Evolutionary conservation across 768 basidiomycete genomes (phyloP), one percentile per base, ranked within the genome.

Genomic region (Rhodotorula toruloides): DNA sequence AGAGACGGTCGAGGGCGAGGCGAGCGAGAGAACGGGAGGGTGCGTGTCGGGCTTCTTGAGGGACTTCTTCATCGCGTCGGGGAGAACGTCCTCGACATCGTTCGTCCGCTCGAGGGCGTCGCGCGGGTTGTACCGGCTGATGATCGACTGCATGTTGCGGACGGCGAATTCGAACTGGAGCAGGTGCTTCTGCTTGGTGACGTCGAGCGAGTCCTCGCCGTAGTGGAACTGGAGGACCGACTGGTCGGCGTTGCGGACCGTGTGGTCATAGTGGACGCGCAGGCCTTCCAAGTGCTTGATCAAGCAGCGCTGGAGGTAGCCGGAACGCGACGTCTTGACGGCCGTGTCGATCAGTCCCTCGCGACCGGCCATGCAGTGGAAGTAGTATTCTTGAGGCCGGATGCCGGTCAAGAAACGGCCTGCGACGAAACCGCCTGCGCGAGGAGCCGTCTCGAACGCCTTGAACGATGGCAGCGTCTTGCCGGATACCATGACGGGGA

Each of bases 311-410:
- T 99, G 96, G 27, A 99, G 84, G 78, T 99, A 99, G 27, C 96
- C 96, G 8, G 96, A 98, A 60, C 96, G 91, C 68, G 89, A 90
- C 8, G 96, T 99, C 81, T 99, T 99, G 77, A 99, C 94, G 43
- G 96, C 96, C 10, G 96, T 99, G 76, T 99, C 96, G 75, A 99
- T 99, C 44, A 99, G 83, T 75, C 96, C 96, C 81, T 99, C 96
- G 73, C 96, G 85, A 58, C 96, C 96, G 63, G 96, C 96, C 96
- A 99, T 99, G 76, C 96, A 98, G 79, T 99, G 96, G 83, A 99
- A 99, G 81, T 96, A 99, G 79, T 97, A 99, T 77, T 99, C 96
- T 77, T 99, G 96, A 0, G 96, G 96, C 73, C 88, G 90, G 77
- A 99, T 86, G 60, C 96, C 96, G 12, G 96, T 98, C 81, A 99